Conservation (phyloP, 2,329 filamentous ascomycete genomes). For the Didymella keratinophila region DNA sequence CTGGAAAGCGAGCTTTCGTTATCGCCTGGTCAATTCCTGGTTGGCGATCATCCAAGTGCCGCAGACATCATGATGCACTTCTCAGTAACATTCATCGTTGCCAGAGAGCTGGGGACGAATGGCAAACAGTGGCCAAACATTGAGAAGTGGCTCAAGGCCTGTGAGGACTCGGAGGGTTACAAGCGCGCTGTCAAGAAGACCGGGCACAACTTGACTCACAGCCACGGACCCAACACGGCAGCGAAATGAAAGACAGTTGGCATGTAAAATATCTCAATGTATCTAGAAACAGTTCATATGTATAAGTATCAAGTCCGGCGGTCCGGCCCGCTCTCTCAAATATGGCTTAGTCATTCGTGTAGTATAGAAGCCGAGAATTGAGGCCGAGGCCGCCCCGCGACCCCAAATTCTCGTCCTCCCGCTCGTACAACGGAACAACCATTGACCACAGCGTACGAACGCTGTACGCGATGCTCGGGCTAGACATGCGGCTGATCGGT, state of each 20-base stretch:
- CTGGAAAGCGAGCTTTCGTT: conserved; percentile 53
- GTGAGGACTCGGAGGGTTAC: conserved; percentile 48
- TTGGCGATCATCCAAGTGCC: conserved; percentile 53
- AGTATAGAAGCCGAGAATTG: conserved; percentile 4
- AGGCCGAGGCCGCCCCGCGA: conserved; percentile 14
- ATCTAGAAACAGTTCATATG: background rate
- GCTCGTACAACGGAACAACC: conserved; percentile 16
- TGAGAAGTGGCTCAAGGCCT: conserved; percentile 50
- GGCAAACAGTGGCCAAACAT: conserved; percentile 39
- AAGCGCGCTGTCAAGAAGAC: conserved; percentile 54
- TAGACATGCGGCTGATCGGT: conserved; percentile 13
- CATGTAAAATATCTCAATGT: background rate
- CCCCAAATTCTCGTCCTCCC: conserved; percentile 13
- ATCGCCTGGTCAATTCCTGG: conserved; percentile 51
- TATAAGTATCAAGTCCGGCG: background rate
- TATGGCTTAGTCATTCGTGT: background rate
- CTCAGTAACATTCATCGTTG: conserved; percentile 52
- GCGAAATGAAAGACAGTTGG: background rate
- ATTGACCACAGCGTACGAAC: conserved; percentile 3
- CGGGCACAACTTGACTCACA: conserved; percentile 34
- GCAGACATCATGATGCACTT: conserved; percentile 59
- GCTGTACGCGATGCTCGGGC: conserved; percentile 4
- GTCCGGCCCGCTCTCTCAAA: background rate
- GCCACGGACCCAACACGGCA: conserved; percentile 5
- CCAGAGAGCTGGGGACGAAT: conserved; percentile 47